phyloP scores from a whole-genome alignment of 805 yeast genomes.

The Starmera dryadoides region DNA sequence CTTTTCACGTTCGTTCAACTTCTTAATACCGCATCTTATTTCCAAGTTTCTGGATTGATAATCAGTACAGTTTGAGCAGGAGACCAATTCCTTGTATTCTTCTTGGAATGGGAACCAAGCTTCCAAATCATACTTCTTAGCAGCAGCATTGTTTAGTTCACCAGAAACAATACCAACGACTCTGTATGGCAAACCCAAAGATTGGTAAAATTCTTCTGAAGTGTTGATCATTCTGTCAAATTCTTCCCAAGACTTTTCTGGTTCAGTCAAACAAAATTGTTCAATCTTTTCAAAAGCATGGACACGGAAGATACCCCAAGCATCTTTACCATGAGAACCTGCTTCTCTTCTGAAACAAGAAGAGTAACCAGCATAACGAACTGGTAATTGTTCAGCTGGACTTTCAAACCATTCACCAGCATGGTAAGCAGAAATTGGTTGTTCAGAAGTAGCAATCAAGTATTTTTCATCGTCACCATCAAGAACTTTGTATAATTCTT shows the following conservation, averaged over 20 bases:
- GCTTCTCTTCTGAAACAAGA: constrained; percentile 99
- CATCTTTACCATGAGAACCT: constrained; percentile 98
- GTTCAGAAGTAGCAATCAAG: constrained; percentile 97
- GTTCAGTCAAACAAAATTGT: constrained; percentile 93
- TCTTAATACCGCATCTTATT: constrained; percentile 97
- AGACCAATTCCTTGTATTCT: constrained; percentile 96
- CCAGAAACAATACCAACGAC: constrained; percentile 98
- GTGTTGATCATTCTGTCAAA: constrained; percentile 90
- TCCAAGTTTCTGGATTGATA: constrained; percentile 98
- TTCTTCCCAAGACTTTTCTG: constrained; percentile 97
- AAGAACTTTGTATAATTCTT: constrained; percentile 92
- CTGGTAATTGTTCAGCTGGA: constrained; percentile 93
- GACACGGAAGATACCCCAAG: constrained; percentile 99
- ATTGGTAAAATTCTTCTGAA: constrained; percentile 90
- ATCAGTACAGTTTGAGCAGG: constrained; percentile 99
- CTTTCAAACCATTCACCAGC: constrained; percentile 97
- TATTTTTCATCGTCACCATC: constrained; percentile 98
- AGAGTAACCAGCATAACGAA: constrained; percentile 95
- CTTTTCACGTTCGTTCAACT: constrained; percentile 91
- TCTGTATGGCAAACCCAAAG: constrained; percentile 90
- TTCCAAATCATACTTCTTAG: constrained; percentile 96
- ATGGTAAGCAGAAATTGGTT: constrained; percentile 97
- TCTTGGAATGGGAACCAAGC: constrained; percentile 99
- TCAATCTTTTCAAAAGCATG: constrained; percentile 98
- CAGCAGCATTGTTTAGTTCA: constrained; percentile 98